A percentile compares a stretch with the other conserved stretches of the same genome.
phyloP scores from a whole-genome alignment of 306 rosid species.

The Cucurbita maxima region DNA sequence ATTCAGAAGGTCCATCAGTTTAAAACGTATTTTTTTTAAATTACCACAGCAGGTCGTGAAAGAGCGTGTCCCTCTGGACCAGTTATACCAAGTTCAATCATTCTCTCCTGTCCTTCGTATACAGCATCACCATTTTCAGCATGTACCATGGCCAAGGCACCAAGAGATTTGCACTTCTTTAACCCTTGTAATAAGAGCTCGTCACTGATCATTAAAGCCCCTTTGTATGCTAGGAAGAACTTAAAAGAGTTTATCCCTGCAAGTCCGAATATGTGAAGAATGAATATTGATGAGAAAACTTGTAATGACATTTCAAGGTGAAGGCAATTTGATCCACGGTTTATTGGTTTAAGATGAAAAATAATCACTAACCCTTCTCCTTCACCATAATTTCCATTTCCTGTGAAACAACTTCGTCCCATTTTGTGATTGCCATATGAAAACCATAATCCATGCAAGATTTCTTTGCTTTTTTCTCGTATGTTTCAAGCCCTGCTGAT shows the following conservation, averaged over 20 bases:
- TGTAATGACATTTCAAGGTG: background rate
- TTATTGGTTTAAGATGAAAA: background rate
- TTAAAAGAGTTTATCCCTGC: constrained; percentile 90
- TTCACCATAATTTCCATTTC: constrained; percentile 83
- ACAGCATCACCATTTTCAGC: constrained; percentile 98
- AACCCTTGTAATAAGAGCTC: constrained; percentile 80
- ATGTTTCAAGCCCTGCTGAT: constrained; percentile 62
- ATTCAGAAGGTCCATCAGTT: background rate
- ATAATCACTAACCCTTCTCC: constrained; percentile 53
- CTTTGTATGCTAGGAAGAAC: constrained; percentile 94
- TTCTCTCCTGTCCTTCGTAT: constrained; percentile 70
- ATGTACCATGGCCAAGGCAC: constrained; percentile 97
- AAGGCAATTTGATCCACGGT: background rate
- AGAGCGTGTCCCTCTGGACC: constrained; percentile 97
- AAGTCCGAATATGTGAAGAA: background rate
- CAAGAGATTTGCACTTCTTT: constrained; percentile 83
- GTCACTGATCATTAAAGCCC: constrained; percentile 65
- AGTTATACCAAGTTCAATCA: constrained; percentile 87
- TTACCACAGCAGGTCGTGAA: constrained; percentile 83
- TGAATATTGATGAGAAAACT: background rate
- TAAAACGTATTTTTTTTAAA: background rate
- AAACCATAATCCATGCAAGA: constrained; percentile 95
- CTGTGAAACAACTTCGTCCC: constrained; percentile 63
- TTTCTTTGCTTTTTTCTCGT: constrained; percentile 54
- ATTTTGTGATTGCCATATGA: constrained; percentile 92